Evolutionary conservation across 164 flowering plant species (phyloP).

Genomic region (Stephania cephalantha): DNA sequence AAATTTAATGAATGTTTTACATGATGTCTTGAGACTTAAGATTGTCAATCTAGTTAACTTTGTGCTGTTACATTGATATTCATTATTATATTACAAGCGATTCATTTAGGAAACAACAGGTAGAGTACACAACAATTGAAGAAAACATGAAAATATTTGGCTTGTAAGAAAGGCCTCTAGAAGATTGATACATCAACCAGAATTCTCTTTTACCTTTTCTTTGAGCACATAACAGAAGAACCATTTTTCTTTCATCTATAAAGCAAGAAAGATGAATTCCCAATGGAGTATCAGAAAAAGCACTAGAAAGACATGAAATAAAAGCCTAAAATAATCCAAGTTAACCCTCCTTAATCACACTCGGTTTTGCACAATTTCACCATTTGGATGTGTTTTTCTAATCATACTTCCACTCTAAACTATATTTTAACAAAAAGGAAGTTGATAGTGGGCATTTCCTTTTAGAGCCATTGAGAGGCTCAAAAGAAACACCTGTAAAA

Average conservation of each 20-base stretch:
- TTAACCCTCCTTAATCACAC: not conserved
- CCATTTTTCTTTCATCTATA: not conserved
- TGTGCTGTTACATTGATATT: not conserved
- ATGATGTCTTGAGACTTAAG: not conserved
- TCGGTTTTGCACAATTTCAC: not conserved
- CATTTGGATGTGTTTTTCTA: not conserved
- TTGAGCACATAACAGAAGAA: slow-evolving; percentile 1
- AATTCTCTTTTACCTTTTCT: not conserved
- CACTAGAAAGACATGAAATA: not conserved
- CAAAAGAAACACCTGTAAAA: slow-evolving; percentile 11
- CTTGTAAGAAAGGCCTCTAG: not conserved
- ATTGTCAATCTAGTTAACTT: not conserved
- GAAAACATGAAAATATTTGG: not conserved
- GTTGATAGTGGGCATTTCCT: slow-evolving; percentile 47
- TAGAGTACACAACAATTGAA: not conserved
- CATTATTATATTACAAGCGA: not conserved
- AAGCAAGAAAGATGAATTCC: not conserved
- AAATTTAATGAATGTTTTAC: not conserved
- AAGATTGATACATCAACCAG: not conserved
- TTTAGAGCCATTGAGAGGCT: slow-evolving; percentile 27
- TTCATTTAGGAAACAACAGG: not conserved
- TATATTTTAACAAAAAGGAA: slow-evolving; percentile 7
- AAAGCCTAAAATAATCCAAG: not conserved
- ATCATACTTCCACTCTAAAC: slow-evolving; percentile 1
- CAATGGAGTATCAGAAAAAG: not conserved